Evolutionary conservation across 2,329 filamentous ascomycete genomes (phyloP).

Genomic region (Colletotrichum melonis): DNA sequence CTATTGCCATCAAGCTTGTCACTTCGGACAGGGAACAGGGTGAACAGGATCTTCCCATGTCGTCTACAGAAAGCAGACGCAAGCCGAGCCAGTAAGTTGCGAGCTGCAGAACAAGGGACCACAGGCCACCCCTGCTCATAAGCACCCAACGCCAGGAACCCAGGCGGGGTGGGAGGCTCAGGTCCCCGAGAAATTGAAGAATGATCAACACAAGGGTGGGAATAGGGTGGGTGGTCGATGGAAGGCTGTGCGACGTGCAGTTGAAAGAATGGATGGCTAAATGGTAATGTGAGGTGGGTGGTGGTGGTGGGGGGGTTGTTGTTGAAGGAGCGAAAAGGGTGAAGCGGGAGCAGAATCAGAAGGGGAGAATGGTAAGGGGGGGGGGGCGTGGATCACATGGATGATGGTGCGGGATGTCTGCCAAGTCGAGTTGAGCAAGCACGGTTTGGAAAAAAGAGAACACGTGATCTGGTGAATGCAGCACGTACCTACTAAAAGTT

Average conservation of each 20-base stretch:
- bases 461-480: not conserved
- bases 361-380: no score
- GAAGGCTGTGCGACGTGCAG: not conserved
- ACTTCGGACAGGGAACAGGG: not conserved
- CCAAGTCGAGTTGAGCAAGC: not conserved
- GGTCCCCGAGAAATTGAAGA: constrained; percentile 14
- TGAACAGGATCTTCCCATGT: not conserved
- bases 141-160: not conserved
- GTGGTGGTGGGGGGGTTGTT: not conserved
- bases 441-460: not conserved
- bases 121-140: not conserved
- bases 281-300: not conserved
- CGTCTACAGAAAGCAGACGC: not conserved
- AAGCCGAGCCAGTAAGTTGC: not conserved
- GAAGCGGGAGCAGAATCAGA: not conserved
- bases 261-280: not conserved
- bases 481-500: not conserved
- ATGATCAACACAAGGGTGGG: constrained; percentile 33
- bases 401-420: not conserved
- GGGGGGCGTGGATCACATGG: not conserved
- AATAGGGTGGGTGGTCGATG: not conserved
- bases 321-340: not conserved
- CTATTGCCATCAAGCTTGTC: constrained; percentile 9
- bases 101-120: not conserved
- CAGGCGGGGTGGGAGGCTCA: constrained; percentile 11